Evolutionary conservation across 148 eudicot genomes (phyloP).

Genomic region (Nepenthes gracilis): DNA sequence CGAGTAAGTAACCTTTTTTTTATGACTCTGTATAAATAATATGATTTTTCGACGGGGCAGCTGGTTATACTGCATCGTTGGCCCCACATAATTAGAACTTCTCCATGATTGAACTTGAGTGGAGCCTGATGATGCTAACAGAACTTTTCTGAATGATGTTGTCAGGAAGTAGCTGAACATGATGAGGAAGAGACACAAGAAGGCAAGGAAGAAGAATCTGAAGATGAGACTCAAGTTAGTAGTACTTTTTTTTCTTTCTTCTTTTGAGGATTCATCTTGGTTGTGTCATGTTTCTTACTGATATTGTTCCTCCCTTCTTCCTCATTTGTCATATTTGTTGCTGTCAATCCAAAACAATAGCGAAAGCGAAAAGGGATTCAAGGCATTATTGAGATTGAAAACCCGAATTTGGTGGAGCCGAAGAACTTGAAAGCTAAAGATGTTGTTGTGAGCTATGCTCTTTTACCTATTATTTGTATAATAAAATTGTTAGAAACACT

Average conservation of each 20-base stretch:
- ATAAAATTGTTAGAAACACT: background rate
- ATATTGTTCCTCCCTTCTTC: background rate
- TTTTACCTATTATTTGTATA: background rate
- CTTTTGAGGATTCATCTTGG: background rate
- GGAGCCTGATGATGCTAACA: background rate
- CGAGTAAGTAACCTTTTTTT: conserved; percentile 24
- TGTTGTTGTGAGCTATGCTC: conserved; percentile 49
- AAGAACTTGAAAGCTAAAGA: conserved; percentile 79
- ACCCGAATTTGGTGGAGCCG: conserved; percentile 78
- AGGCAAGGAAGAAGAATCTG: conserved; percentile 49
- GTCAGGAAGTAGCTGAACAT: conserved; percentile 48
- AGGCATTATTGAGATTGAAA: conserved; percentile 79
- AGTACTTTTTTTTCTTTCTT: background rate
- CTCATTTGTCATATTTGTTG: conserved; percentile 2
- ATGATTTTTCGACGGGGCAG: too few species aligned
- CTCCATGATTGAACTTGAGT: too few species aligned
- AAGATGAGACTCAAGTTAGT: conserved; percentile 44
- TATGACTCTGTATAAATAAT: background rate
- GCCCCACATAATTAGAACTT: background rate
- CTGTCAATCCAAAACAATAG: background rate
- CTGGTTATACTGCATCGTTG: too few species aligned
- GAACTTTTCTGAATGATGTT: conserved; percentile 3
- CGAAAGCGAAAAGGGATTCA: conserved; percentile 71
- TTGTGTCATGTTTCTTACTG: background rate
- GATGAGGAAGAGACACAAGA: conserved; percentile 34